Base-by-base conservation (phyloP, 2,329 filamentous ascomycete species). In the Fusarium hostae region DNA sequence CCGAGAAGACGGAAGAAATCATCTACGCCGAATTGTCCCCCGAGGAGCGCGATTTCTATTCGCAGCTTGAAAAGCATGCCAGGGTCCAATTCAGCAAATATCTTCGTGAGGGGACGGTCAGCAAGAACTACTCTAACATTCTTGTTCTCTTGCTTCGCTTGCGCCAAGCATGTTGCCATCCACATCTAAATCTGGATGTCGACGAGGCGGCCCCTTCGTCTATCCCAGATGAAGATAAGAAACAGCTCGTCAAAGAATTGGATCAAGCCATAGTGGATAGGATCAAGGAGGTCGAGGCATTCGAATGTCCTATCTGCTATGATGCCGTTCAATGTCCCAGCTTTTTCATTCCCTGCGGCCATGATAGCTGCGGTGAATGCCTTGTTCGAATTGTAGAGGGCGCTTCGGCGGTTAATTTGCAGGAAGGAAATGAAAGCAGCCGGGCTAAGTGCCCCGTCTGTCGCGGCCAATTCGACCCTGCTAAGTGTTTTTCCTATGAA, bases 281-380 rank as follows among this genome's bases (percentile, higher is more conserved):
- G 10, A 86, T 96, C 77, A 92, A 84, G 72, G 78, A 77, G 3
- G 78, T 80, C 2, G 85, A 89, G 2, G 87, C 85, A 4, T 93
- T 95, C 54, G 91, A 95, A 78, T 97, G 94, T 76, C 93, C 93
- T 0, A 90, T 96, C 24, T 97, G 94, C 79, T 91, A 92, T 64
- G 94, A 97, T 75, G 90, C 86, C 5, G 89, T 91, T 10, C 85
- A 87, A 18, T 94, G 95, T 68, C 92, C 93, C 0, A 88, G 88
- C 6, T 93, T 97, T 70, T 91, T 95, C 79, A 85, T 94, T 56
- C 94, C 94, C 2, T 97, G 94, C 76, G 94, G 94, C 4, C 94
- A 97, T 77, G 89, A 91, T 66, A 90, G 90, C 28, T 97, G 94
- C 80, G 83, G 87, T 2, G 91, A 94, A 69, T 97, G 94, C 78